A percentile compares a stretch with the other conserved stretches of the same genome.
Evolutionary conservation across 2,329 filamentous ascomycete genomes (phyloP).

Genomic region (Stemphylium vesicarium): DNA sequence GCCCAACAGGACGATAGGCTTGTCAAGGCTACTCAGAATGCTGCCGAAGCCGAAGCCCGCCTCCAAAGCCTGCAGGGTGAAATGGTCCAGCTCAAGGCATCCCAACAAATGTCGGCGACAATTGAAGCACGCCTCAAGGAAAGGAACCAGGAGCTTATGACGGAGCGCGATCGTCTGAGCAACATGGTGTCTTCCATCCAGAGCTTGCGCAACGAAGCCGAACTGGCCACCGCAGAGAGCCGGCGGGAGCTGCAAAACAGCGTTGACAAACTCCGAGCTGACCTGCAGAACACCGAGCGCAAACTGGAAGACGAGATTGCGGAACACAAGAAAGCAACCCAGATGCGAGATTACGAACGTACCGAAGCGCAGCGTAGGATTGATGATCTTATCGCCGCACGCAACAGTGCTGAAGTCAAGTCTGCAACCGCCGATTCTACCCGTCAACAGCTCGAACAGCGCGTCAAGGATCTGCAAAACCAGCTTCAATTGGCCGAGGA

Average conservation of each 20-base stretch:
- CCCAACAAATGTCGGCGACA: constrained; percentile 92
- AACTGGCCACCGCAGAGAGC: constrained; percentile 80
- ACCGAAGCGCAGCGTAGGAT: constrained; percentile 89
- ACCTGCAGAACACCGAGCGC: constrained; percentile 78
- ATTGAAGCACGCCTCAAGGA: constrained; percentile 88
- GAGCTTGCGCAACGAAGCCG: constrained; percentile 88
- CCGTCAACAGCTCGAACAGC: constrained; percentile 84
- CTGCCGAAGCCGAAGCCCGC: constrained; percentile 82
- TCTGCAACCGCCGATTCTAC: constrained; percentile 84
- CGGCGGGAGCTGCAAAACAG: constrained; percentile 79
- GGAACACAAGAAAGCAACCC: constrained; percentile 79
- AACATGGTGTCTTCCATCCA: constrained; percentile 83
- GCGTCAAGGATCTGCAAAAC: constrained; percentile 86
- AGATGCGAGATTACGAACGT: constrained; percentile 88
- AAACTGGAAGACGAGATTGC: constrained; percentile 84
- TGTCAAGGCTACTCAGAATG: constrained; percentile 90
- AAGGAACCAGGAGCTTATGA: constrained; percentile 82
- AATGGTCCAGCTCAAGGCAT: constrained; percentile 89
- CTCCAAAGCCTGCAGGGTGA: constrained; percentile 89
- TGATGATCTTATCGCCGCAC: constrained; percentile 82
- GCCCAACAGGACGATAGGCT: constrained; percentile 89
- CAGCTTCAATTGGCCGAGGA: constrained; percentile 91
- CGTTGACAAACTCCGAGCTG: constrained; percentile 78
- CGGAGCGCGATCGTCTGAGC: constrained; percentile 85
- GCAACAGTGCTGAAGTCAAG: constrained; percentile 84